Base-by-base conservation (phyloP, 2,329 filamentous ascomycete genomes). In the Fusarium aywerte region DNA sequence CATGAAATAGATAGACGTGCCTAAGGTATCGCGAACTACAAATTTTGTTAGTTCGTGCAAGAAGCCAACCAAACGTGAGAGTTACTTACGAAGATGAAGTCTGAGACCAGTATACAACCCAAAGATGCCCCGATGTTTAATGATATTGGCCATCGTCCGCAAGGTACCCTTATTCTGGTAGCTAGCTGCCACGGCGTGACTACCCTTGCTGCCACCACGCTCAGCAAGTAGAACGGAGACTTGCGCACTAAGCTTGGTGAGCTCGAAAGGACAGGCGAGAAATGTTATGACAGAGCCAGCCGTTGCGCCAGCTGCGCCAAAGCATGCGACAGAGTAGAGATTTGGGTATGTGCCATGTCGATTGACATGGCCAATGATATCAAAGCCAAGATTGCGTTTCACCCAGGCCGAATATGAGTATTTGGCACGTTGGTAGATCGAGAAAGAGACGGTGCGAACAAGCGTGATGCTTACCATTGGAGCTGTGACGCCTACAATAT, bases 201-300 rank as follows among this genome's bases (percentile, higher is more conserved):
- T 86, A 67, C 85, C 82, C 47, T 78, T 74, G 18, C 69, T 69
- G 9, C 70, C 73, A 15, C 76, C 77, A 8, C 78, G 75, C 57
- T 80, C 76, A 18, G 90, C 90, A 81, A 94, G 87, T 60, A 95
- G 81, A 12, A 93, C 90, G 3, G 92, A 93, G 20, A 96, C 90
- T 77, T 96, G 92, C 16, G 92, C 92, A 76, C 91, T 94, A 60
- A 96, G 84, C 78, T 96, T 96, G n/a, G 92, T 94, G 77, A 96
- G 84, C 78, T 96, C 92, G 75, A 96, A 96, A 2, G 92, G 92
- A 74, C 92, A 96, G 69, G 92, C 92, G 71, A 96, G 87, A 49
- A 91, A 83, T 10, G 92, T 94, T 55, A 96, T 94, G 62, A 88
- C 85, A 21, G 90, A 92, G 56, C 92, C 92, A 49, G 92, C 90